Evolutionary conservation across 2,329 filamentous ascomycete genomes (phyloP).

Genomic region (Fusarium xyrophilum): DNA sequence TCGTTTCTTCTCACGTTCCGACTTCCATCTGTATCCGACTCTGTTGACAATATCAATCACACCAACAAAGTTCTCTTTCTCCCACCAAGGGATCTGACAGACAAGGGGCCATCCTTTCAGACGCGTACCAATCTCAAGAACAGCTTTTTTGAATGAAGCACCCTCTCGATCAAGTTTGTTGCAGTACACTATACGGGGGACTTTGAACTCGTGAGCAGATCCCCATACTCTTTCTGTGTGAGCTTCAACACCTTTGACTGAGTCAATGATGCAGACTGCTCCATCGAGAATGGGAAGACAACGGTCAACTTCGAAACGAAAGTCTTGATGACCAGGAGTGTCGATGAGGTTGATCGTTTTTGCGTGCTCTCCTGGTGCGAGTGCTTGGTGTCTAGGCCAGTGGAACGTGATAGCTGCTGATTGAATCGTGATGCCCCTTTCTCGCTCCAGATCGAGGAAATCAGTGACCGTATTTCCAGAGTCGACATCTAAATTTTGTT

Average conservation of each 20-base stretch:
- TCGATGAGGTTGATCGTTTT: constrained; percentile 92
- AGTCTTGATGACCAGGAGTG: constrained; percentile 93
- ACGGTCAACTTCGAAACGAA: constrained; percentile 93
- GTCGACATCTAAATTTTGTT: constrained; percentile 73
- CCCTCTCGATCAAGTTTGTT: constrained; percentile 83
- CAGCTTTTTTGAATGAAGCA: constrained; percentile 79
- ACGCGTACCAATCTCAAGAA: constrained; percentile 82
- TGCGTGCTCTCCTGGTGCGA: constrained; percentile 50
- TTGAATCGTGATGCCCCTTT: constrained; percentile 95
- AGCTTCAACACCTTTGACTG: constrained; percentile 92
- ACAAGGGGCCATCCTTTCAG: constrained; percentile 86
- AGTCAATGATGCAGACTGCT: constrained; percentile 91
- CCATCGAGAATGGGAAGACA: constrained; percentile 89
- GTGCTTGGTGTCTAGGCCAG: constrained; percentile 73
- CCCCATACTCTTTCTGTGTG: constrained; percentile 97
- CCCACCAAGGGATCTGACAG: constrained; percentile 96
- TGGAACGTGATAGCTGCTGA: constrained; percentile 95
- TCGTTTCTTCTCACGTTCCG: constrained; percentile 50
- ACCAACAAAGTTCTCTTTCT: constrained; percentile 79
- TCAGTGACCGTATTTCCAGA: constrained; percentile 97
- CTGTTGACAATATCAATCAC: constrained; percentile 84
- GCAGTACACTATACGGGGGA: constrained; percentile 80
- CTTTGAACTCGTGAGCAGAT: constrained; percentile 83
- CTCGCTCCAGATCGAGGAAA: constrained; percentile 90
- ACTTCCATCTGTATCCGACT: constrained; percentile 75